phyloP scores from a whole-genome alignment of 352 stramenopile genomes.

The Pythium monospermum region DNA sequence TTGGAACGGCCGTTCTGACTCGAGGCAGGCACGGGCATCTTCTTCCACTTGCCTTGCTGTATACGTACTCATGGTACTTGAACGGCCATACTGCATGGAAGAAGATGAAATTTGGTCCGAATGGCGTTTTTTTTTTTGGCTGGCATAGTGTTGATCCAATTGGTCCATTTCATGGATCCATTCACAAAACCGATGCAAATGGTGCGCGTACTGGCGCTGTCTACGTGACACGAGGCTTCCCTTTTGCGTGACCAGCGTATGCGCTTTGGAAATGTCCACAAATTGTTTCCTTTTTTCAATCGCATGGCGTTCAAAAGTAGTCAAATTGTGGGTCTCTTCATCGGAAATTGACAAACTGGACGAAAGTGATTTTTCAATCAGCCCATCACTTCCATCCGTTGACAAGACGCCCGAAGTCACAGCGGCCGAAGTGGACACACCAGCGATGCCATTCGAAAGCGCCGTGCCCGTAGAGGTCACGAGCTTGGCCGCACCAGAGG shows the following conservation, averaged over 20 bases:
- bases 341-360: slow-evolving; percentile 34
- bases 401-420: slow-evolving; percentile 12
- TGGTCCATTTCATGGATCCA: slow-evolving; percentile 67
- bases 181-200: slow-evolving; percentile 69
- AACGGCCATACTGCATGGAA: no score
- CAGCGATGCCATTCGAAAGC: slow-evolving; percentile 34
- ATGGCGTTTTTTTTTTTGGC: slow-evolving; percentile 28
- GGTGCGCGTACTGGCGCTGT: slow-evolving; percentile 55
- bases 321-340: slow-evolving; percentile 8
- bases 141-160: slow-evolving; percentile 47
- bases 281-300: slow-evolving; percentile 59
- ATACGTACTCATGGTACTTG: slow-evolving; percentile 26
- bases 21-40: slow-evolving; percentile 41
- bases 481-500: slow-evolving; percentile 67
- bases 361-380: slow-evolving; percentile 38
- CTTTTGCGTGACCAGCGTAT: slow-evolving; percentile 55
- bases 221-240: slow-evolving; percentile 55
- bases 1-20: slow-evolving; percentile 53
- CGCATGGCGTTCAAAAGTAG: background rate
- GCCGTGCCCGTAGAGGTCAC: slow-evolving; percentile 64
- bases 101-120: slow-evolving; percentile 22
- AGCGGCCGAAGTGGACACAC: slow-evolving; percentile 24
- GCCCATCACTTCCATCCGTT: slow-evolving; percentile 3
- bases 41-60: slow-evolving; percentile 40
- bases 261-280: slow-evolving; percentile 56